phyloP scores from a whole-genome alignment of 2,329 filamentous ascomycete genomes.

The Fusarium paranaense region DNA sequence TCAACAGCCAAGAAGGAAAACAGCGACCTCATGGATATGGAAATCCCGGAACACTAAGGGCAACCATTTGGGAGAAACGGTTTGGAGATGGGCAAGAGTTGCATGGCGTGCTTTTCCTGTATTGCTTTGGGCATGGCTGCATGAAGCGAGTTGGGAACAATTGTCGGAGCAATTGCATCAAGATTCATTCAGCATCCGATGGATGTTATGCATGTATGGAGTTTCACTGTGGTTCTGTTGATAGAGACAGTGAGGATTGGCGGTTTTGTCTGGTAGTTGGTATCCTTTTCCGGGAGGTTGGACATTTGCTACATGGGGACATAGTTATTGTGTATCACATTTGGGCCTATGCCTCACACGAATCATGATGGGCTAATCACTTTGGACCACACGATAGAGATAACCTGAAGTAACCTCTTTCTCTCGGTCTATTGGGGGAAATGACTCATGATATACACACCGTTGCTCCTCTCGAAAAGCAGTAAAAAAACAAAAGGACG shows the following conservation, averaged over 20 bases:
- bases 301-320: not conserved
- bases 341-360: not conserved
- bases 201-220: slow-evolving; percentile 18
- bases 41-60: slow-evolving; percentile 45
- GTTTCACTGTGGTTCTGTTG: slow-evolving; percentile 10
- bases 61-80: not conserved
- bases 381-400: not conserved
- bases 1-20: slow-evolving; percentile 36
- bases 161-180: slow-evolving; percentile 4
- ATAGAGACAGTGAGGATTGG: not conserved
- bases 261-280: not conserved
- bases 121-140: not conserved
- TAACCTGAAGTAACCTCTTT: slow-evolving; percentile 2
- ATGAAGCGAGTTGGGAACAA: not conserved
- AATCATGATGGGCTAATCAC: not conserved
- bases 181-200: slow-evolving; percentile 13
- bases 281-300: not conserved
- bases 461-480: slow-evolving; percentile 33
- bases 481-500: slow-evolving; percentile 20
- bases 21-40: slow-evolving; percentile 52
- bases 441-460: slow-evolving; percentile 26
- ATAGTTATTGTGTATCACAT: not conserved
- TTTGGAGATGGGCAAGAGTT: not conserved
- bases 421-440: slow-evolving; percentile 26
- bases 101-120: not conserved